Evolutionary conservation across 805 yeast species (phyloP), one percentile per base, ranked within the genome.

Genomic region (Metschnikowia amazonensis): DNA sequence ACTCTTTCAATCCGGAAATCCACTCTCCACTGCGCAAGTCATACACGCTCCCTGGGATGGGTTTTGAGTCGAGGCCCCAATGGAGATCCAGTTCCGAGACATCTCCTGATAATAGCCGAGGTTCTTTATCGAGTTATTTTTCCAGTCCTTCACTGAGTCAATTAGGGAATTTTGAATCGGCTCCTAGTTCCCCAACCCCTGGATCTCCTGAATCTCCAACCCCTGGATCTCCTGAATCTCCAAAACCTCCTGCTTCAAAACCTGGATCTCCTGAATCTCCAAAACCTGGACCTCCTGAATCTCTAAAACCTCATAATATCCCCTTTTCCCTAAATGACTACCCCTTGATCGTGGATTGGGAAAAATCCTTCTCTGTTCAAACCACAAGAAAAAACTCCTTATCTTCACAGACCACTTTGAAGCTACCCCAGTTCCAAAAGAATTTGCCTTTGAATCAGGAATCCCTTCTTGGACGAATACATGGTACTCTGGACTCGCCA

Each of bases 11-110:
- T 27, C 11, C 18, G 2, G 25, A n/a, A 6, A 25, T 18, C n/a
- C 18, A 18, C 33, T 37, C 33, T n/a, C 18, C 41, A 6, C 33
- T n/a, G 33, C 33, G 25, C 32, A 37, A 37, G 21, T 7, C 33
- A 18, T 28, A 32, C 32, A 11, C 41, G 13, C 4, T 27, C 16
- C 11, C 41, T 13, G 32, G 32, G 11, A 18, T n/a, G n/a, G n/a
- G n/a, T n/a, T n/a, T n/a, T n/a, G n/a, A n/a, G n/a, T n/a, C n/a
- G n/a, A n/a, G 17, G 10, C 28, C 37, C 18, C 31, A 17, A 7
- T 36, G 41, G 32, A 36, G n/a, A 27, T 27, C 41, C 23, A 27
- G 41, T 14, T 20, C 41, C 13, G 33, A 37, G 17, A 17, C 18
- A 31, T 21, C 41, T 2, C 33, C 24, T 4, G 33, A 29, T 13